Evolutionary conservation across 2,329 filamentous ascomycete species (phyloP).

Genomic region (Arachnomyces sp.): DNA sequence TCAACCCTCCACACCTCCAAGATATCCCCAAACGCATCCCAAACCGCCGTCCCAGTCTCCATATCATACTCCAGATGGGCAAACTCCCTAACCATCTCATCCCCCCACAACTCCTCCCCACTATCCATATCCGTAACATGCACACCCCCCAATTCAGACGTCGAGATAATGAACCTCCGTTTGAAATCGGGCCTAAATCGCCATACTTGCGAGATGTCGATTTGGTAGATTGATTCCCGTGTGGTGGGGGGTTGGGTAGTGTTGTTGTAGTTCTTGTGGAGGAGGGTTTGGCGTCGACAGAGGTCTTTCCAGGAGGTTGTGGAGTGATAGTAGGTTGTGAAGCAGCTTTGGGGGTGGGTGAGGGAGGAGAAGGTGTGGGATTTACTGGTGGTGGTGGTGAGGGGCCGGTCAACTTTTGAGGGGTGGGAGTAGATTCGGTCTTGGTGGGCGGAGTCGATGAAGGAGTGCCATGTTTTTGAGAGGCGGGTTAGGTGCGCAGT

Average conservation of each 20-base stretch:
- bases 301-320: conserved; percentile 37
- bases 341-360: conserved; percentile 20
- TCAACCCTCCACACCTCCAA: conserved; percentile 40
- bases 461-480: conserved; percentile 32
- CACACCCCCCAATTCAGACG: conserved; percentile 37
- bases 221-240: conserved; percentile 33
- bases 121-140: conserved; percentile 41
- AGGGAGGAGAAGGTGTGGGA: conserved; percentile 26
- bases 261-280: conserved; percentile 31
- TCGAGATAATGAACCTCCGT: conserved; percentile 39
- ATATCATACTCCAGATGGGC: conserved; percentile 38
- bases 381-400: conserved; percentile 7
- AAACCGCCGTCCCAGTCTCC: conserved; percentile 38
- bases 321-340: conserved; percentile 22
- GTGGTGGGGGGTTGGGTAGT: conserved; percentile 22
- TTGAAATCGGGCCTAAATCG: conserved; percentile 41
- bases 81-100: conserved; percentile 31
- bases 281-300: conserved; percentile 34
- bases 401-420: conserved; percentile 23
- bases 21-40: conserved; percentile 37
- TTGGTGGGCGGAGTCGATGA: conserved; percentile 36
- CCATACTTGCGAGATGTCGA: conserved; percentile 37
- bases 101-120: conserved; percentile 32
- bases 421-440: conserved; percentile 33
- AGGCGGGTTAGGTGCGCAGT: conserved; percentile 29